phyloP scores from a whole-genome alignment of 164 flowering plant species.

The Platanus orientalis region DNA sequence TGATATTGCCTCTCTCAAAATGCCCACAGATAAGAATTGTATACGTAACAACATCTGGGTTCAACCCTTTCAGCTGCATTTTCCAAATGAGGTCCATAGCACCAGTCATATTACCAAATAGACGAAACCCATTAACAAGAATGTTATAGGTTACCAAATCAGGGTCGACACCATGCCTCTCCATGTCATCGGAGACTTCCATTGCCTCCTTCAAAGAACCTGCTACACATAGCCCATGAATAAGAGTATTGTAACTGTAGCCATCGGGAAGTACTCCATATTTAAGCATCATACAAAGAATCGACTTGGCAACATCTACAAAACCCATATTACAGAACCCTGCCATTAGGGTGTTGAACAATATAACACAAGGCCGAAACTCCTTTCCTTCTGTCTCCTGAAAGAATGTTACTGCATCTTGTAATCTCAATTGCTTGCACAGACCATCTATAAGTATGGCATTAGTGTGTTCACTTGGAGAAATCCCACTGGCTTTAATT shows the following conservation, averaged over 20 bases:
- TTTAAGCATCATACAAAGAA: conserved; percentile 61
- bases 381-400: conserved; percentile 28
- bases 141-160: conserved; percentile 62
- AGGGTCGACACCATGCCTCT: conserved; percentile 49
- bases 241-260: conserved; percentile 70
- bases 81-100: conserved; percentile 35
- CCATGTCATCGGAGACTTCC: conserved; percentile 51
- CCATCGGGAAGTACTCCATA: conserved; percentile 55
- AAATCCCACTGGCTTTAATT: conserved; percentile 30
- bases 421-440: conserved; percentile 49
- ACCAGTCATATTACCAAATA: conserved; percentile 40
- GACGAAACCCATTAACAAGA: conserved; percentile 55
- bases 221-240: conserved; percentile 60
- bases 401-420: conserved; percentile 48
- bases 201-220: conserved; percentile 70
- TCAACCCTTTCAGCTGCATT: conserved; percentile 40
- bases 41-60: conserved; percentile 43
- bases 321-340: conserved; percentile 54
- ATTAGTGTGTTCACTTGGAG: conserved; percentile 36
- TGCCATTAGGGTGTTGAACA: conserved; percentile 60
- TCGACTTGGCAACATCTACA: conserved; percentile 52
- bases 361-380: conserved; percentile 38
- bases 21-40: conserved; percentile 52
- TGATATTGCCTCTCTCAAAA: conserved; percentile 44
- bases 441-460: conserved; percentile 58